phyloP scores from a whole-genome alignment of 1,284 basidiomycete species.

The Pseudozyma sp. region DNA sequence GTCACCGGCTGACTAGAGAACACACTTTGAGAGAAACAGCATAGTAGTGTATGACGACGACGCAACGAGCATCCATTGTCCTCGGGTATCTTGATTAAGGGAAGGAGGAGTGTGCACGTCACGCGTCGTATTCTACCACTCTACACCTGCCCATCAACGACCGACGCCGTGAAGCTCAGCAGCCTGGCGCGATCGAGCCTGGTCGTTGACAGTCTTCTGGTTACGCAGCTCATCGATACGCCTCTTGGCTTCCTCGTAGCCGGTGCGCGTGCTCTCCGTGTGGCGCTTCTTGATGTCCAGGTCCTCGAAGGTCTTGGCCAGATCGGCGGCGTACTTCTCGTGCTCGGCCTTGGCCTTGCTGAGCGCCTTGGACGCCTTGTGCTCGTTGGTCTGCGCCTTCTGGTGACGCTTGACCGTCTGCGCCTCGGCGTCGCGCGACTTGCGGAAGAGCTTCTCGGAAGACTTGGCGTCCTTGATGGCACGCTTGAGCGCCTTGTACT shows the following conservation, averaged over 20 bases:
- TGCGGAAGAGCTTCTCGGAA: constrained; percentile 59
- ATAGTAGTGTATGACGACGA: neutral
- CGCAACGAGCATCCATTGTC: neutral
- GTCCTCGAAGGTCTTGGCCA: constrained; percentile 58
- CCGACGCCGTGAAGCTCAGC: constrained; percentile 38
- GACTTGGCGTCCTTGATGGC: constrained; percentile 59
- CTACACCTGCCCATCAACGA: neutral
- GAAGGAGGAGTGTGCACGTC: constrained; percentile 1
- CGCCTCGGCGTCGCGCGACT: constrained; percentile 55
- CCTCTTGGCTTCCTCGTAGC: constrained; percentile 55
- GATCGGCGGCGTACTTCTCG: constrained; percentile 54
- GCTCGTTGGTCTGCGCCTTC: constrained; percentile 57
- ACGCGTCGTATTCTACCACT: no score
- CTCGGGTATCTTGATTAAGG: constrained; percentile 33
- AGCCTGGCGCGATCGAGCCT: constrained; percentile 48
- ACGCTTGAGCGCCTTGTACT: constrained; percentile 56
- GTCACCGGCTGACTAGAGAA: neutral
- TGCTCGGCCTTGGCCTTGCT: constrained; percentile 54
- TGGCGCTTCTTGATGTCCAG: constrained; percentile 64
- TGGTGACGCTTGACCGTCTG: constrained; percentile 60
- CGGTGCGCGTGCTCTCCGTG: constrained; percentile 45
- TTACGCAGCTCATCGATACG: constrained; percentile 53
- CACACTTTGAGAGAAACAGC: neutral
- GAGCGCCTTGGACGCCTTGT: constrained; percentile 60
- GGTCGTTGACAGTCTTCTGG: constrained; percentile 56